Base-by-base conservation (phyloP, 129 eudicot species). In the Lonicera japonica region DNA sequence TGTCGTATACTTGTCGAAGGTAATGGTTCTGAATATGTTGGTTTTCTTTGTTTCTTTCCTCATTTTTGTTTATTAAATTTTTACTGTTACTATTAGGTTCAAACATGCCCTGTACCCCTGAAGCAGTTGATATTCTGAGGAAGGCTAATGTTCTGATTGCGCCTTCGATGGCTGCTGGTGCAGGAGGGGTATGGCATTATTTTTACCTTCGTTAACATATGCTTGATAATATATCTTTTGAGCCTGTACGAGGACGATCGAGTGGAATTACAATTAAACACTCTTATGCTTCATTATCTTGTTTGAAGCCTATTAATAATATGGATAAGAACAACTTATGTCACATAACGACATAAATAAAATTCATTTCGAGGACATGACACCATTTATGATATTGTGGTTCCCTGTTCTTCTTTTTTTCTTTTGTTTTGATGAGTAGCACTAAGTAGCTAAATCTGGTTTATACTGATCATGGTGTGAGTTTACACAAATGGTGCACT, bases 141-240 rank as follows among this genome's bases (percentile, higher is more conserved):
- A 91, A 86, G 73, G 96, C 89, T 8, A 94, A 85, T 81, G 92
- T 94, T 63, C 67, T 94, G n/a, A 81, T 88, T 74, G 99, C 99
- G 61, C 99, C 99, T 66, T 90, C 99, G 11, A 80, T 94, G 80
- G 96, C 99, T 64, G 95, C 96, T 66, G 99, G 99, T 67, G 87
- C 84, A 16, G 96, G 96, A 78, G 99, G 99, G 95, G 99, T 92
- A 83, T 63, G 74, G n/a, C 21, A n/a, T 18, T n/a, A 46, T 22
- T 55, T 22, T 71, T 24, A 15, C 63, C 40, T 15, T 41, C 22
- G 22, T n/a, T n/a, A n/a, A n/a, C n/a, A 43, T 57, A 29, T 29
- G 6, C 2, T 29, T 29, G 2, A 29, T 29, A 29, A 6, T 29
- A 29, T 29, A n/a, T n/a, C n/a, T n/a, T n/a, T n/a, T n/a, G n/a